A percentile compares a stretch with the other conserved stretches of the same genome.
Evolutionary conservation across 1,139 yeast genomes (phyloP).

Genomic region (Saccharomyces hybrid): DNA sequence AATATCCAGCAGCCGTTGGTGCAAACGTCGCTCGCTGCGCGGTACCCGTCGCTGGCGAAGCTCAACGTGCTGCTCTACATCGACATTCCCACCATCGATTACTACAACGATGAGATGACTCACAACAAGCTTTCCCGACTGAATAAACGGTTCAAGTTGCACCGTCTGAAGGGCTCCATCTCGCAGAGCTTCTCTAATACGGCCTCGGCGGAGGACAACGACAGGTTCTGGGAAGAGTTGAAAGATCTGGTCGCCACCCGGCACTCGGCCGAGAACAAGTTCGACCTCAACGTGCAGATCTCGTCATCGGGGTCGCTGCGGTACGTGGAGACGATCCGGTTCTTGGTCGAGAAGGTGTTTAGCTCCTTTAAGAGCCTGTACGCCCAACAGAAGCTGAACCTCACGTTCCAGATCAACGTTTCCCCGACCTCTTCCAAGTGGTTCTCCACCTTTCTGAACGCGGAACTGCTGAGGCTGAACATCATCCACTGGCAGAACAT

Average conservation of each 20-base stretch:
- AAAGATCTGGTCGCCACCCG: constrained; percentile 3
- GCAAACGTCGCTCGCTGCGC: not conserved
- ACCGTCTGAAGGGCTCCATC: constrained; percentile 22
- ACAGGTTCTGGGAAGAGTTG: constrained; percentile 16
- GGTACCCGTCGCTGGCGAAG: constrained; percentile 6
- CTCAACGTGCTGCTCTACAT: constrained; percentile 25
- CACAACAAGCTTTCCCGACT: constrained; percentile 24
- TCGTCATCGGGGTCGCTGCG: constrained; percentile 30
- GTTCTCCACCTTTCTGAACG: constrained; percentile 28
- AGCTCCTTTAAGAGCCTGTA: constrained; percentile 5
- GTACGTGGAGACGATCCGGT: constrained; percentile 31
- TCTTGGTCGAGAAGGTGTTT: constrained; percentile 25
- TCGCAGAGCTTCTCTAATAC: constrained; percentile 21
- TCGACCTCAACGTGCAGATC: constrained; percentile 8
- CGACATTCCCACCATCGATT: constrained; percentile 33
- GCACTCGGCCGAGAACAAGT: constrained; percentile 1
- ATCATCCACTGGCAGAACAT: constrained; percentile 8
- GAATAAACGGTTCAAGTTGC: constrained; percentile 27
- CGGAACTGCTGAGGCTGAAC: constrained; percentile 18
- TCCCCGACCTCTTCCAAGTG: constrained; percentile 29
- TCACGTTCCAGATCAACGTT: constrained; percentile 22
- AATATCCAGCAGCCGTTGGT: constrained; percentile 11
- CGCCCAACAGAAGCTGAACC: constrained; percentile 10
- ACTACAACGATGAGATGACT: constrained; percentile 28
- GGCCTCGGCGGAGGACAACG: constrained; percentile 12